A percentile compares a stretch with the other conserved stretches of the same genome.
Conservation (phyloP, 371 early-diverging fungal species). For the Mortierella sp. region DNA sequence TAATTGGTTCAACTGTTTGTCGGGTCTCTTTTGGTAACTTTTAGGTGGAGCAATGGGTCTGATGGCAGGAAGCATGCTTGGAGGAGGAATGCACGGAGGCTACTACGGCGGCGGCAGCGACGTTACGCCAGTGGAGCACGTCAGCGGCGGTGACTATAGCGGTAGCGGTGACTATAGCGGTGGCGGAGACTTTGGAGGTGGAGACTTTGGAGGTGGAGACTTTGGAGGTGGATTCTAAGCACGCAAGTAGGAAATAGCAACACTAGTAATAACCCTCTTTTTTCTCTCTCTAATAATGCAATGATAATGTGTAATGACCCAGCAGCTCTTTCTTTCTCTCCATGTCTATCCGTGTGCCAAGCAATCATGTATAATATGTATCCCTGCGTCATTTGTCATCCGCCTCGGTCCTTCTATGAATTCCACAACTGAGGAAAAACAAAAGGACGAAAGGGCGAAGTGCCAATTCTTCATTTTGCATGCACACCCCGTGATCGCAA, state of each 20-base stretch:
- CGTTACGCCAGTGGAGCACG: conserved; percentile 14
- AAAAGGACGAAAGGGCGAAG: conserved; percentile 9
- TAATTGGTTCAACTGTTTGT: background rate
- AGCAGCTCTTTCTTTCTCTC: background rate
- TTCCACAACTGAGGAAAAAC: background rate
- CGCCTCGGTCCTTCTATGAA: background rate
- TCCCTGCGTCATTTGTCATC: background rate
- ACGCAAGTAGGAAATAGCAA: background rate
- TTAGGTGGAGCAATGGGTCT: conserved; percentile 47
- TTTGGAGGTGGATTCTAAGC: conserved; percentile 37
- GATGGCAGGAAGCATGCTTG: conserved; percentile 42
- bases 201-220: conserved; percentile 41
- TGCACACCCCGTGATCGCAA: background rate
- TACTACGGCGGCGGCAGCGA: conserved; percentile 18
- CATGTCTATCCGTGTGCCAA: background rate
- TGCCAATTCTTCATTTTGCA: background rate
- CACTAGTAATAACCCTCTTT: background rate
- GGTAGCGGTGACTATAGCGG: conserved; percentile 24
- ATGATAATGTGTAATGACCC: background rate
- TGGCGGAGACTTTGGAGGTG: conserved; percentile 43
- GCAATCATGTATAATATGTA: background rate
- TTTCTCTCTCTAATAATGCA: background rate
- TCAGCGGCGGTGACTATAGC: conserved; percentile 20
- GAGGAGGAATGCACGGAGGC: conserved; percentile 21
- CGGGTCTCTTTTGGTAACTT: background rate